phyloP scores from a whole-genome alignment of 2,329 filamentous ascomycete genomes.

The Chrysosporium keratinophilum region DNA sequence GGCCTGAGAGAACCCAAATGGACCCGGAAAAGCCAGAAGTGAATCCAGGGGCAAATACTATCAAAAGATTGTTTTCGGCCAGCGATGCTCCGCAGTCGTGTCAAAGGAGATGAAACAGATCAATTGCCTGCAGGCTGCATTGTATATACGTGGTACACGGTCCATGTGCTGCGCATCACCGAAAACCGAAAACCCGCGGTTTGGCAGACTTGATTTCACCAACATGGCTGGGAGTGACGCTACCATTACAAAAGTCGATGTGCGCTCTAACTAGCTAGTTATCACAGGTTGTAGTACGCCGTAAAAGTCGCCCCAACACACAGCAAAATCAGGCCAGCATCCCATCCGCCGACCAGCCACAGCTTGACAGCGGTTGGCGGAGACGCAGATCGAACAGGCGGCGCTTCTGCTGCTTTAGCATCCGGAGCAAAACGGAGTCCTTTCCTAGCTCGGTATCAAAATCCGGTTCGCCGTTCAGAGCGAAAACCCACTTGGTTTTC shows the following conservation, averaged over 20 bases:
- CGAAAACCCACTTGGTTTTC: neutral
- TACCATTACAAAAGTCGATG: too few relatives aligned
- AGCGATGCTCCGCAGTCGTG: neutral
- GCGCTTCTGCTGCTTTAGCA: too few relatives aligned
- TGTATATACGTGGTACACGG: too few relatives aligned
- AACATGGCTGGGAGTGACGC: too few relatives aligned
- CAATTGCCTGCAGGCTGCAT: neutral
- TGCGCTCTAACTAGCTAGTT: too few relatives aligned
- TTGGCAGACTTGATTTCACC: too few relatives aligned
- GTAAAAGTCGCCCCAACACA: too few relatives aligned
- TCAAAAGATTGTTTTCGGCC: neutral
- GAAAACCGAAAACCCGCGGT: neutral
- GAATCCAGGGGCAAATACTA: neutral
- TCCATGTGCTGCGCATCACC: too few relatives aligned
- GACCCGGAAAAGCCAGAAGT: neutral
- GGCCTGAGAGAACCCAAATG: neutral
- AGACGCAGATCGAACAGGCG: too few relatives aligned
- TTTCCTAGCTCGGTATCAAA: neutral
- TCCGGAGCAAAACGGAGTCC: too few relatives aligned
- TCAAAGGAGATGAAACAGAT: neutral
- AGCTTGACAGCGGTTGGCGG: neutral
- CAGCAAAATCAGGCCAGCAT: constrained; percentile 1
- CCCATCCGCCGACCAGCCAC: neutral
- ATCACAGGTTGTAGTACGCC: too few relatives aligned
- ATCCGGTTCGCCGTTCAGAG: neutral